These are phyloP conservation scores for Saxispiralis lemnorum DNA, from an alignment of 495 filamentous ascomycete species.

Conservation along the genomic window DNA sequence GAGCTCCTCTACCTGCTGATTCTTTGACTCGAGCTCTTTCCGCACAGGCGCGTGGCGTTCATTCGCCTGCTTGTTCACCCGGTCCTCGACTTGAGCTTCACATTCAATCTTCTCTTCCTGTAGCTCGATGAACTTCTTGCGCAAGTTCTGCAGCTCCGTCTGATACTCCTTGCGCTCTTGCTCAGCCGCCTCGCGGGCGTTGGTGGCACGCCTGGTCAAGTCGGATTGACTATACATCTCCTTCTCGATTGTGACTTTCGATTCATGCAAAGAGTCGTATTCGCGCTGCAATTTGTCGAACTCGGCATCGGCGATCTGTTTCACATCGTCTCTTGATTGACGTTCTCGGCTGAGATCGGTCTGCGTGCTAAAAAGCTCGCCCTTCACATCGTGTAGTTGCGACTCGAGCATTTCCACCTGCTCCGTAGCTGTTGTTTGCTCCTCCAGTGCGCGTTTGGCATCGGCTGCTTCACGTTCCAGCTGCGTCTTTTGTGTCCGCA, in stretches of 20 bases:
- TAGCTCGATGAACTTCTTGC: constrained; percentile 62
- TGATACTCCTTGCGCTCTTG: constrained; percentile 79
- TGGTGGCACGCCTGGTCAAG: constrained; percentile 69
- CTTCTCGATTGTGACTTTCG: constrained; percentile 94
- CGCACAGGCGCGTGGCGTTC: constrained; percentile 64
- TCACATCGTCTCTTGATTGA: constrained; percentile 91
- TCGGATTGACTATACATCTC: constrained; percentile 98
- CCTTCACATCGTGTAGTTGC: constrained; percentile 74
- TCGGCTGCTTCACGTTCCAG: constrained; percentile 79
- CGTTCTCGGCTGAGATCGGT: constrained; percentile 78
- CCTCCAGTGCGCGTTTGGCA: constrained; percentile 69
- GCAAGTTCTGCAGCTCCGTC: constrained; percentile 61
- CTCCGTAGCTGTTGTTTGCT: constrained; percentile 73
- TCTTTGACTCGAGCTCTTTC: constrained; percentile 59
- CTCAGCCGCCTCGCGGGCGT: constrained; percentile 60
- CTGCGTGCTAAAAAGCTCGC: constrained; percentile 66
- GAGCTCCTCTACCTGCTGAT: constrained; percentile 50
- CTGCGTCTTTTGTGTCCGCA: constrained; percentile 64
- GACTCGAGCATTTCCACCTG: constrained; percentile 76
- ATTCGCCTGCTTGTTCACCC: constrained; percentile 54
- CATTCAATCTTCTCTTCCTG: constrained; percentile 74
- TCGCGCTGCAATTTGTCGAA: constrained; percentile 64
- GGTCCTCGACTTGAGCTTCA: constrained; percentile 64
- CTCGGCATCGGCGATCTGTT: constrained; percentile 80
- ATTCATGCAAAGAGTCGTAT: constrained; percentile 72